Conservation (phyloP, 768 basidiomycete genomes). For the Termitomyces sp. region DNA sequence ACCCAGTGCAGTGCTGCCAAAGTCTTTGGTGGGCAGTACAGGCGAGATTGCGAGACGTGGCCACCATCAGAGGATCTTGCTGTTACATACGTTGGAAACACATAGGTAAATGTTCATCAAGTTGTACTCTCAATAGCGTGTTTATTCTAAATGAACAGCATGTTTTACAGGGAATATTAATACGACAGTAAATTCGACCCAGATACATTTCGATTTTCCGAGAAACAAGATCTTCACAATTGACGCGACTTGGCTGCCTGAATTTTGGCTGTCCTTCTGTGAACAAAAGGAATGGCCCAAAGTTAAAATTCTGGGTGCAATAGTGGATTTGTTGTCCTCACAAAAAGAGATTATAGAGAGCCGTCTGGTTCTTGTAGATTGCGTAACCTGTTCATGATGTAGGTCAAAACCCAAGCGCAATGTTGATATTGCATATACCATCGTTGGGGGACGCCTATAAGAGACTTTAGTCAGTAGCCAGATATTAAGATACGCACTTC, state of each 20-base stretch:
- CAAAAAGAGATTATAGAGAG: slow-evolving; percentile 51
- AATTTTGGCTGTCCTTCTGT: slow-evolving; percentile 31
- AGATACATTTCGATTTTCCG: neutral
- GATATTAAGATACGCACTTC: neutral
- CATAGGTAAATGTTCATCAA: slow-evolving; percentile 7
- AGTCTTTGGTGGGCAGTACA: slow-evolving; percentile 22
- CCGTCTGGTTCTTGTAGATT: slow-evolving; percentile 51
- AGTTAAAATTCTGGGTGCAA: neutral
- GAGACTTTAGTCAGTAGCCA: neutral
- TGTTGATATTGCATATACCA: slow-evolving; percentile 25
- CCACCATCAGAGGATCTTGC: slow-evolving; percentile 20
- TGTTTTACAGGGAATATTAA: neutral
- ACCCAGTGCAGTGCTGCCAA: slow-evolving; percentile 31
- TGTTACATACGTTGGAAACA: slow-evolving; percentile 14
- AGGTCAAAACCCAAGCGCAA: slow-evolving; percentile 1
- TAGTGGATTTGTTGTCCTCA: slow-evolving; percentile 20
- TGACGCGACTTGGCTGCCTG: slow-evolving; percentile 29
- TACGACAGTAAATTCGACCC: neutral
- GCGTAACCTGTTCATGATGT: slow-evolving; percentile 34
- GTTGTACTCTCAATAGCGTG: neutral
- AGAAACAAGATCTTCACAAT: slow-evolving; percentile 3
- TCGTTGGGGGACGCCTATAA: slow-evolving; percentile 52
- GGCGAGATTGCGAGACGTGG: slow-evolving; percentile 16
- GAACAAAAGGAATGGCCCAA: slow-evolving; percentile 2
- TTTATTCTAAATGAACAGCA: neutral